Conservation (phyloP, 2,329 filamentous ascomycete genomes). For the Coleophoma eucalyptorum region DNA sequence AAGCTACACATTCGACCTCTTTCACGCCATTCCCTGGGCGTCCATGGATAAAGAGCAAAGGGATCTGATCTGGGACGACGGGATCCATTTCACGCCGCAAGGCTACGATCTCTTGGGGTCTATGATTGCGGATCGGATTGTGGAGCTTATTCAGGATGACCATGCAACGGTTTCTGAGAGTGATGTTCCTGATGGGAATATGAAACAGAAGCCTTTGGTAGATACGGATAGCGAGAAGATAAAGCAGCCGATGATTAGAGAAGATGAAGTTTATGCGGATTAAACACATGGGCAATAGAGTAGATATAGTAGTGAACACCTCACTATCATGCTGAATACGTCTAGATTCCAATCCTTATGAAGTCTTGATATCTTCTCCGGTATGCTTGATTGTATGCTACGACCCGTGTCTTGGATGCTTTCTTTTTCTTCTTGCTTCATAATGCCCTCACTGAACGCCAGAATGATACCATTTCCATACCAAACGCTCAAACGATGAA, state of each 20-base stretch:
- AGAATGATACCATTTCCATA: too few species aligned
- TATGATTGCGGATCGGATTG: conserved; percentile 48
- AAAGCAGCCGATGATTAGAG: background rate
- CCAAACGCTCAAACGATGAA: too few species aligned
- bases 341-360: too few species aligned
- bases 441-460: too few species aligned
- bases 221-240: background rate
- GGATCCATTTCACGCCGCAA: conserved; percentile 50
- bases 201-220: background rate
- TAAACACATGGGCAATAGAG: background rate
- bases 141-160: conserved; percentile 34
- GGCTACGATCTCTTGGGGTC: conserved; percentile 63
- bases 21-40: conserved; percentile 49
- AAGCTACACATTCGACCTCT: conserved; percentile 55
- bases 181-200: background rate
- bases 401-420: too few species aligned
- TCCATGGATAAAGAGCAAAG: conserved; percentile 41
- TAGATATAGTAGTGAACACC: too few species aligned
- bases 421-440: too few species aligned
- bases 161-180: conserved; percentile 17
- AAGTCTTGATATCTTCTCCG: too few species aligned
- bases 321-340: too few species aligned
- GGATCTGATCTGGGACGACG: conserved; percentile 55
- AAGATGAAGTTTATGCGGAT: background rate
- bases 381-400: too few species aligned